These are phyloP conservation scores for Chaetomium strumarium DNA, from an alignment of 2,329 filamentous ascomycete genomes.

Conservation along the genomic window DNA sequence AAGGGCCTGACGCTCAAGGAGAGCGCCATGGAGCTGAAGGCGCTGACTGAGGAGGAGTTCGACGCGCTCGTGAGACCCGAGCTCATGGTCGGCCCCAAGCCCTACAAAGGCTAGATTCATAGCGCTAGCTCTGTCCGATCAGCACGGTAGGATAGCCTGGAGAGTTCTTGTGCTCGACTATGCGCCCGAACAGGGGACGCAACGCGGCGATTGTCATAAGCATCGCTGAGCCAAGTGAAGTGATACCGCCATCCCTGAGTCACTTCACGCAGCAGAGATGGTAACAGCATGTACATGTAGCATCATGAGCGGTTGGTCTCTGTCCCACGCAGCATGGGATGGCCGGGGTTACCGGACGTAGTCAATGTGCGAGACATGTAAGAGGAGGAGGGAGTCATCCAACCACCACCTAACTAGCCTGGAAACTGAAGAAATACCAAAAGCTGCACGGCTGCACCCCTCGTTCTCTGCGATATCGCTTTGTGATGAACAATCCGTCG, in stretches of 20 bases:
- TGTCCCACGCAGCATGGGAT: too few relatives aligned
- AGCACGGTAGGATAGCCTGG: neutral
- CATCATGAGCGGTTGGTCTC: too few relatives aligned
- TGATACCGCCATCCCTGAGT: too few relatives aligned
- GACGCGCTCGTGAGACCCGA: constrained; percentile 85
- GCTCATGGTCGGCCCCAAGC: constrained; percentile 84
- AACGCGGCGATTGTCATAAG: too few relatives aligned
- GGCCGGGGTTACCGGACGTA: too few relatives aligned
- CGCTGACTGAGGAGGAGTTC: constrained; percentile 82
- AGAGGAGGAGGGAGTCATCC: constrained; percentile 1
- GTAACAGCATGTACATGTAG: too few relatives aligned
- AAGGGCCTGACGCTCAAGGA: constrained; percentile 92
- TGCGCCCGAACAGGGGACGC: neutral
- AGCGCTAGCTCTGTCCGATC: neutral
- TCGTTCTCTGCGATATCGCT: constrained; percentile 1
- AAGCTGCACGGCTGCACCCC: neutral
- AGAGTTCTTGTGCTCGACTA: neutral
- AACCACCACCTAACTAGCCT: neutral
- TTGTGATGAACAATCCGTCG: constrained; percentile 10
- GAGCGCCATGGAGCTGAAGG: constrained; percentile 88
- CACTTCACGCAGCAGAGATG: too few relatives aligned
- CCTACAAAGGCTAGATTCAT: constrained; percentile 44
- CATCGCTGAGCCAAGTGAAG: too few relatives aligned
- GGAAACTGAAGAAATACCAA: neutral
- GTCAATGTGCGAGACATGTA: neutral